These are phyloP conservation scores for Papiliotrema nemorosa DNA, from an alignment of 1,284 basidiomycete genomes.

Conservation along the genomic window DNA sequence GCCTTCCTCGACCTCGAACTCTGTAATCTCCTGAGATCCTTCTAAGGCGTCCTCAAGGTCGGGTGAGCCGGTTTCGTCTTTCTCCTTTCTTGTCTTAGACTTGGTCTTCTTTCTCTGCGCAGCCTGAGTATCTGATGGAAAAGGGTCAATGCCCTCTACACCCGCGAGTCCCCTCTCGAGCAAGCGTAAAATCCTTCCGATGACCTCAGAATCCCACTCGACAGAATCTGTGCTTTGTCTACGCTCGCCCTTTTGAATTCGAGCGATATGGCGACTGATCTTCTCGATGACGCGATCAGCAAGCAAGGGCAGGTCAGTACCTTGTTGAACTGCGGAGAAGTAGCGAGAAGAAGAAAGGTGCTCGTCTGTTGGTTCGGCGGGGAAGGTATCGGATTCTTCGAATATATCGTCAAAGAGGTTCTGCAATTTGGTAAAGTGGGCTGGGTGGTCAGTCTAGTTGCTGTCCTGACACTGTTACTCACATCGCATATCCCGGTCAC, in stretches of 20 bases:
- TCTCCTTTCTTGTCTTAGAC: slow-evolving; percentile 31
- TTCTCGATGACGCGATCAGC: slow-evolving; percentile 62
- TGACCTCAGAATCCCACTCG: slow-evolving; percentile 56
- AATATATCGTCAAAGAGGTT: slow-evolving; percentile 77
- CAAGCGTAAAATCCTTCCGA: slow-evolving; percentile 67
- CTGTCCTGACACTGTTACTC: slow-evolving; percentile 17
- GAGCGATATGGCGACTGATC: slow-evolving; percentile 45
- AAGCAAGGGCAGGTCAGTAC: slow-evolving; percentile 60
- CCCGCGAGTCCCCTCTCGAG: slow-evolving; percentile 70
- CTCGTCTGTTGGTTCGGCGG: slow-evolving; percentile 58
- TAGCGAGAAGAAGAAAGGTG: slow-evolving; percentile 57
- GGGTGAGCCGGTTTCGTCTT: slow-evolving; percentile 46
- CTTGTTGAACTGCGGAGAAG: slow-evolving; percentile 62
- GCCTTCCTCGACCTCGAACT: slow-evolving; percentile 19
- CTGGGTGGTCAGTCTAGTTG: slow-evolving; percentile 47
- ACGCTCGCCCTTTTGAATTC: slow-evolving; percentile 22
- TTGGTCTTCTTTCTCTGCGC: slow-evolving; percentile 15
- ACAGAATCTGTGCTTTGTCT: slow-evolving; percentile 12
- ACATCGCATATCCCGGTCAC: slow-evolving; percentile 73
- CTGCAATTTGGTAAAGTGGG: slow-evolving; percentile 67
- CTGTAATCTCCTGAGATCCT: slow-evolving; percentile 18
- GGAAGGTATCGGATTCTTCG: slow-evolving; percentile 77
- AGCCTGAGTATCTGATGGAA: slow-evolving; percentile 50
- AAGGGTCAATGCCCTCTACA: slow-evolving; percentile 69
- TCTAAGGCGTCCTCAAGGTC: slow-evolving; percentile 12